Evolutionary conservation across 768 basidiomycete species (phyloP), one percentile per base, ranked within the genome.

Genomic region (Boletus insuetus): DNA sequence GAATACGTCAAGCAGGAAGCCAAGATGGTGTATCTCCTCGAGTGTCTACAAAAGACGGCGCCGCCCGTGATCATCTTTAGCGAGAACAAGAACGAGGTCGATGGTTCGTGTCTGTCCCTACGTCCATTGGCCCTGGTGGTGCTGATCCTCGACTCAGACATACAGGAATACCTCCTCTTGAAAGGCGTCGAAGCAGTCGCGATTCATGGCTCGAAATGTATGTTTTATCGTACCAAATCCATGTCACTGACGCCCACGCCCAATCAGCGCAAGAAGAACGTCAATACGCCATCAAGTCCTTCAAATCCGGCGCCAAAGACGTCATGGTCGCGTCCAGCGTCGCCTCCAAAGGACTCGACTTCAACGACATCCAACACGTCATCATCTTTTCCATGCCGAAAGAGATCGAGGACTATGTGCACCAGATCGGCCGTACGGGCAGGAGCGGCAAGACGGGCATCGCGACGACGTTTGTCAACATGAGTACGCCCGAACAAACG

Each of bases 11-110:
- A 99, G 74, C 94, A 97, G 69, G 97, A 98, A 73, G 97, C 97
- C 0, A 99, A 99, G 74, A 98, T 98, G 97, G 95, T 99, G 1
- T 99, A 98, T 71, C 81, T 98, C 16, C 78, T 99, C 45, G 97
- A 99, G 72, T 98, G 95, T 70, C 73, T 99, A 58, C 97, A 98
- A 69, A 99, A 98, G 76, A 99, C 97, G 0, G 88, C 97, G 1
- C 97, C 97, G 8, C 97, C 97, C 2, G 94, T 96, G 46, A 97
- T 98, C 72, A 83, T 98, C 54, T 99, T 99, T 71, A 94, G 90
- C 60, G 97, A 99, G 69, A 98, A 96, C 76, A 99, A 99, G 79
- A 98, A 99, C 68, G 97, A 99, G 70, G 97, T 99, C n/a, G 97
- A 99, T 67, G 95, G 94, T 94, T 60, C 64, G 82, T 63, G 4